Evolutionary conservation across 768 basidiomycete genomes (phyloP).

Genomic region (Dictyophora rubrovolvata): DNA sequence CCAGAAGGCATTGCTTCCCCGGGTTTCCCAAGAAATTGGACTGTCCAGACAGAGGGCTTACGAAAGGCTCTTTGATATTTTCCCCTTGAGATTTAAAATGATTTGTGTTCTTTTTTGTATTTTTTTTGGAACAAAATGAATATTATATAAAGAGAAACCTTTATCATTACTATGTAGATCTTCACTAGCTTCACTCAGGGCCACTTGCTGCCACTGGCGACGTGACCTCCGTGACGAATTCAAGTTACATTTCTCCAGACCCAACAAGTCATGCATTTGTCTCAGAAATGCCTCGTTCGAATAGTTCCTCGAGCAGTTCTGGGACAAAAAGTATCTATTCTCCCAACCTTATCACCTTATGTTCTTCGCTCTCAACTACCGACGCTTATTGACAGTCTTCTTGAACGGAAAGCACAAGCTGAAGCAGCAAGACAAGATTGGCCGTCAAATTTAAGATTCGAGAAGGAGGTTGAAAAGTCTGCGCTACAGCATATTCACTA

Average conservation of each 20-base stretch:
- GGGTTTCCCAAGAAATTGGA: slow-evolving; percentile 35
- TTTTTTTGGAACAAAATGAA: no score
- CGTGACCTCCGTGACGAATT: no score
- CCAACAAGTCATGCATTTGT: not conserved
- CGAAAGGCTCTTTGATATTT: slow-evolving; percentile 23
- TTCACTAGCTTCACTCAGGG: no score
- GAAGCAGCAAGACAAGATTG: slow-evolving; percentile 2
- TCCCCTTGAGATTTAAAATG: not conserved
- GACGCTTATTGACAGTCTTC: slow-evolving; percentile 3
- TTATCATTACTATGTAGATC: no score
- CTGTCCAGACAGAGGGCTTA: slow-evolving; percentile 27
- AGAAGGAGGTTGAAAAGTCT: slow-evolving; percentile 1
- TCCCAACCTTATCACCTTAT: not conserved
- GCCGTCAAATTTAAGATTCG: slow-evolving; percentile 9
- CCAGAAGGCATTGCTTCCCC: slow-evolving; percentile 21
- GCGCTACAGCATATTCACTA: not conserved
- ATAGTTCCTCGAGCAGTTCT: not conserved
- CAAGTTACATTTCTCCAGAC: no score
- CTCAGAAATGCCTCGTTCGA: not conserved
- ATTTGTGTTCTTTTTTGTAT: no score
- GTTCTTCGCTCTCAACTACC: slow-evolving; percentile 6
- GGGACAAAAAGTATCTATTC: not conserved
- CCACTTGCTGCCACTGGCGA: no score
- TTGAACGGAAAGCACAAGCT: not conserved
- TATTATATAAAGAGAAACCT: no score